Conservation (phyloP, 345 rosid species). For the Aurinia saxatilis region DNA sequence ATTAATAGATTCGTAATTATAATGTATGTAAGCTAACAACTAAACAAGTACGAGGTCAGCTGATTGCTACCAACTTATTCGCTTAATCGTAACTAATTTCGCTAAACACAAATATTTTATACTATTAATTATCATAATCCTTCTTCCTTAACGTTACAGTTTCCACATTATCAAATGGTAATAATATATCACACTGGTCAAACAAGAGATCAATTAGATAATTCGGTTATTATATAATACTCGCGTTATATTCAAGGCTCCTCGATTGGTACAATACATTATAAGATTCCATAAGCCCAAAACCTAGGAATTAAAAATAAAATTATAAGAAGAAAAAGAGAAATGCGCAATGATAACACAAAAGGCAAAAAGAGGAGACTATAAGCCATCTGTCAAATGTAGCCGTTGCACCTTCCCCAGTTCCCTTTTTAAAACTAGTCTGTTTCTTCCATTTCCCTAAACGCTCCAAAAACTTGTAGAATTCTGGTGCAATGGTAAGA, state of each 20-base stretch:
- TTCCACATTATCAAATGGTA: neutral
- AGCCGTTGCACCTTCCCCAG: conserved; percentile 61
- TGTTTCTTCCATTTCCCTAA: neutral
- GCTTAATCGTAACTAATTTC: neutral
- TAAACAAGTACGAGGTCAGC: neutral
- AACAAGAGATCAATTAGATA: conserved; percentile 11
- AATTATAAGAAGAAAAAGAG: neutral
- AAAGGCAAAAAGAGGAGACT: conserved; percentile 14
- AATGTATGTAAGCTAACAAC: neutral
- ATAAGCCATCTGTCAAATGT: conserved; percentile 40
- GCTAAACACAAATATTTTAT: neutral
- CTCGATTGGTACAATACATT: neutral
- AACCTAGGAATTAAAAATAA: neutral
- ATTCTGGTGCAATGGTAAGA: conserved; percentile 12
- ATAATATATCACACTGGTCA: conserved; percentile 12
- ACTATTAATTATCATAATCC: conserved; percentile 2
- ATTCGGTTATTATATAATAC: neutral
- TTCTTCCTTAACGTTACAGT: neutral
- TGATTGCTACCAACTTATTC: neutral
- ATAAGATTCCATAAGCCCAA: conserved; percentile 7
- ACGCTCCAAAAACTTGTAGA: conserved; percentile 23
- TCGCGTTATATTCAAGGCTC: neutral
- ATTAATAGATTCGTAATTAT: too few relatives aligned
- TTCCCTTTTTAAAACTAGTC: conserved; percentile 10
- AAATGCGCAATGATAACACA: conserved; percentile 4